Evolutionary conservation across 139 green algal species (phyloP), one percentile per base, ranked within the genome.

Genomic region (Pseudopediastrum boryanum): DNA sequence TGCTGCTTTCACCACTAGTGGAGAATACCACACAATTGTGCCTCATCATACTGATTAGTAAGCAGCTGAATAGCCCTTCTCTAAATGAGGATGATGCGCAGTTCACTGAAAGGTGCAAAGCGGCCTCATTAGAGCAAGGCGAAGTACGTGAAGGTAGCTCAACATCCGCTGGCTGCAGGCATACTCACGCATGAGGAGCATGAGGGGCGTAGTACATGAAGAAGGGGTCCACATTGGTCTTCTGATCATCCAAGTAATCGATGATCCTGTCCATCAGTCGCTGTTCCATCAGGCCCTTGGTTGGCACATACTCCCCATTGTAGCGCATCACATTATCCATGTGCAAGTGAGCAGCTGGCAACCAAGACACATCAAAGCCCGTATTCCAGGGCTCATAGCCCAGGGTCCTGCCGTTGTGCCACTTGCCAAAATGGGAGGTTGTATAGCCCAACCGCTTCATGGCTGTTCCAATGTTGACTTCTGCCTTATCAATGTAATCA

Each of bases 301-400:
- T 80, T 44, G 71, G 74, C 51, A 80, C 21, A 33, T 72, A 80
- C 13, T 48, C 23, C 3, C 71, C 71, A 41, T 68, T 68, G 71
- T 80, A 76, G 44, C 74, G 38, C 74, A 80, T 80, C 23, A 73
- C 43, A 33, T 80, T 80, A 61, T 80, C 74, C 43, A 80, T 59
- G 61, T 80, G 74, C 43, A 80, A 43, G 44, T 80, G 74, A 35
- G 10, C 31, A 48, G 61, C 31, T 19, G 74, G 74, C 61, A 73
- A 36, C 74, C 74, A 80, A 35, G 33, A 52, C 9, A 73, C 74
- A 33, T 80, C 23, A 50, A 73, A 80, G 25, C 74, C 74, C 2
- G 42, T 0, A 9, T 16, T 2, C 74, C 74, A 80, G 5, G 74
- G 74, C 61, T 71, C 74, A 50, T 80, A 80, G 23, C 74, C 74